Percentiles rank a stretch among this genome's conserved stretches.
Evolutionary conservation across 2,329 filamentous ascomycete species (phyloP).

Genomic region (Volutella citrinella): DNA sequence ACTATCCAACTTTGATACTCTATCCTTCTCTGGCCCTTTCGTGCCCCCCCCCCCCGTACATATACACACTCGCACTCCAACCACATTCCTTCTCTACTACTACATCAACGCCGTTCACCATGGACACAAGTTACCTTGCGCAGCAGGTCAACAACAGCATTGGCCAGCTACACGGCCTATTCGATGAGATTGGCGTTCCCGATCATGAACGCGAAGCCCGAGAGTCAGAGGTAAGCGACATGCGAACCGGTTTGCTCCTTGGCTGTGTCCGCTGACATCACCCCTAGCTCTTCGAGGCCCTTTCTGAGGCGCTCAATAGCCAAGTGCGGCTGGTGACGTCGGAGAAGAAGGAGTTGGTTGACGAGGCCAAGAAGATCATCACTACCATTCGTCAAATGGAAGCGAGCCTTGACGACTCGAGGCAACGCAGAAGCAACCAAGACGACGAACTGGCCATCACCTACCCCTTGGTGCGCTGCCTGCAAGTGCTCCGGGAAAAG

Average conservation of each 20-base stretch:
- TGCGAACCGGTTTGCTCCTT: neutral
- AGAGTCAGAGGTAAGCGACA: conserved; percentile 73
- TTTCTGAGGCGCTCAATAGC: conserved; percentile 88
- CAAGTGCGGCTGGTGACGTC: conserved; percentile 80
- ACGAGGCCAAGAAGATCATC: conserved; percentile 83
- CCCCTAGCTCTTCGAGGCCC: conserved; percentile 76
- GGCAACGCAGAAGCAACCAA: conserved; percentile 60
- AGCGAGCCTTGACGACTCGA: conserved; percentile 75
- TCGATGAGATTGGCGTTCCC: conserved; percentile 96
- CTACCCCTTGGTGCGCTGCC: conserved; percentile 76
- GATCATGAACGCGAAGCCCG: conserved; percentile 86
- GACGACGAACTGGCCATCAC: conserved; percentile 72
- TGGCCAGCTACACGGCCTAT: conserved; percentile 86
- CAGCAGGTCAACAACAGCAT: conserved; percentile 96
- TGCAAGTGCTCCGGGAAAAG: conserved; percentile 81
- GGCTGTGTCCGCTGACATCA: neutral
- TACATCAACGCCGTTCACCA: too few relatives aligned
- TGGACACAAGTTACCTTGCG: conserved; percentile 90
- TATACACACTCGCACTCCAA: too few relatives aligned
- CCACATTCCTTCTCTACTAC: too few relatives aligned
- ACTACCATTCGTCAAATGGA: conserved; percentile 92
- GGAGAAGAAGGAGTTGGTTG: conserved; percentile 88
- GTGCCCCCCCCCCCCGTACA: too few relatives aligned
- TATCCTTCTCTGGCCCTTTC: too few relatives aligned
- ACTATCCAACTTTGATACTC: too few relatives aligned